Conservation (phyloP, 1,139 yeast genomes). For the Taphrina pruni region DNA sequence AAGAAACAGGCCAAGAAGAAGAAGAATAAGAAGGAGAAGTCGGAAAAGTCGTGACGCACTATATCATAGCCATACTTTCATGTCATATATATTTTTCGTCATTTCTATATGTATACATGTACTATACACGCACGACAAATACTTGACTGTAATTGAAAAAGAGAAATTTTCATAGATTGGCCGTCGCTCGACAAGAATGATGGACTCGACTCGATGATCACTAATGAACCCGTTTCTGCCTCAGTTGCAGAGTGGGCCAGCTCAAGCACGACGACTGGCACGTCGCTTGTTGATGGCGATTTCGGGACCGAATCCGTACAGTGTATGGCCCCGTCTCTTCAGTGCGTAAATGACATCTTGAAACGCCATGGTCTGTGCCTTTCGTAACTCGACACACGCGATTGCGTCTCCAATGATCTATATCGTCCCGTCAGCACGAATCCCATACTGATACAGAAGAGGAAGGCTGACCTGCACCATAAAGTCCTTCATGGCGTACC, state of each 20-base stretch:
- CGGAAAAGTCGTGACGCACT: constrained; percentile 1
- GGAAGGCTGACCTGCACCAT: constrained; percentile 47
- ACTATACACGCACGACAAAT: neutral
- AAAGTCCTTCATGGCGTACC: constrained; percentile 49
- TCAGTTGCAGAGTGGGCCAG: neutral
- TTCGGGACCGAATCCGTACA: constrained; percentile 49
- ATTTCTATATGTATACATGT: too few species aligned
- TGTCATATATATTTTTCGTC: too few species aligned
- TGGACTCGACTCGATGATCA: neutral
- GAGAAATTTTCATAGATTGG: too few species aligned
- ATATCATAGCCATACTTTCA: too few species aligned
- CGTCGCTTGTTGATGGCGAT: neutral
- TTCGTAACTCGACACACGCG: constrained; percentile 48
- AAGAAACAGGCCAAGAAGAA: constrained; percentile 1
- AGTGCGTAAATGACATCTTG: constrained; percentile 50
- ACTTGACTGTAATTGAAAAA: too few species aligned
- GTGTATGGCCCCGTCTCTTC: constrained; percentile 51
- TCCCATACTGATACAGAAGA: neutral
- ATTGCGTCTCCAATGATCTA: constrained; percentile 49
- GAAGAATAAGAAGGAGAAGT: neutral
- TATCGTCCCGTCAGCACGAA: neutral
- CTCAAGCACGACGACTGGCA: constrained; percentile 3
- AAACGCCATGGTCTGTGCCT: constrained; percentile 47
- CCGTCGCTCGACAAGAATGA: neutral
- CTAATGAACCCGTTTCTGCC: neutral